phyloP scores from a whole-genome alignment of 169 alveolate genomes.

The Eimeria zaria region DNA sequence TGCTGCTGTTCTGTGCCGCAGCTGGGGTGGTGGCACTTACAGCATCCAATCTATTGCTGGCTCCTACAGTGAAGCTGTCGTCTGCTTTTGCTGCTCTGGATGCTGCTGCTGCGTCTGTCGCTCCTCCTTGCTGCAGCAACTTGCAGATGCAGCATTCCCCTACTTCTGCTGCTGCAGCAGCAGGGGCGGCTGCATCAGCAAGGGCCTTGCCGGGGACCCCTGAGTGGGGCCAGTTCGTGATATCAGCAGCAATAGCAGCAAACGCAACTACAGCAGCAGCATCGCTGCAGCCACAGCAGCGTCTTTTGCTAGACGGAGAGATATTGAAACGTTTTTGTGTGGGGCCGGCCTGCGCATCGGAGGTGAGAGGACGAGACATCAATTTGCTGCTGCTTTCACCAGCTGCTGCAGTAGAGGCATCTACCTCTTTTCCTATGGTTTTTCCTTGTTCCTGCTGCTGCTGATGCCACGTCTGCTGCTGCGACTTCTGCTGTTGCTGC shows the following conservation, averaged over 20 bases:
- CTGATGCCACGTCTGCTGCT: background rate
- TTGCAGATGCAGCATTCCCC: slow-evolving; percentile 61
- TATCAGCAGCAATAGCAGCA: slow-evolving; percentile 42
- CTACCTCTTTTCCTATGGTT: background rate
- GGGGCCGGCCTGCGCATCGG: slow-evolving; percentile 52
- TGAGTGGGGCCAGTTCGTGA: slow-evolving; percentile 44
- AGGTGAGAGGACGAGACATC: background rate
- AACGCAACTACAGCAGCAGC: slow-evolving; percentile 32
- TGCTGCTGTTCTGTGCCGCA: background rate
- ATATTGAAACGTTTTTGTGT: slow-evolving; percentile 16
- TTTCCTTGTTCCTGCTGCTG: background rate
- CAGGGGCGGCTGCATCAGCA: slow-evolving; percentile 50
- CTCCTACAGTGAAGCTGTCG: slow-evolving; percentile 42
- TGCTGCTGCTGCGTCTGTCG: slow-evolving; percentile 60
- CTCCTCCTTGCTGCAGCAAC: slow-evolving; percentile 64
- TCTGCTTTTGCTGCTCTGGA: slow-evolving; percentile 66
- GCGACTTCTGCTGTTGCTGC: background rate
- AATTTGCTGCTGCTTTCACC: background rate
- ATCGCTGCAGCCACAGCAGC: slow-evolving; percentile 52
- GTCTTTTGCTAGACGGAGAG: slow-evolving; percentile 55
- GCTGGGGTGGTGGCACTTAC: slow-evolving; percentile 47
- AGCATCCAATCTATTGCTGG: slow-evolving; percentile 30
- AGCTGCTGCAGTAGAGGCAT: background rate
- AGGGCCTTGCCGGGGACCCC: slow-evolving; percentile 41
- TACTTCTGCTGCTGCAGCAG: slow-evolving; percentile 28